Evolutionary conservation across 2,329 filamentous ascomycete species (phyloP), one percentile per base, ranked within the genome.

Genomic region (Ascochyta koolunga): DNA sequence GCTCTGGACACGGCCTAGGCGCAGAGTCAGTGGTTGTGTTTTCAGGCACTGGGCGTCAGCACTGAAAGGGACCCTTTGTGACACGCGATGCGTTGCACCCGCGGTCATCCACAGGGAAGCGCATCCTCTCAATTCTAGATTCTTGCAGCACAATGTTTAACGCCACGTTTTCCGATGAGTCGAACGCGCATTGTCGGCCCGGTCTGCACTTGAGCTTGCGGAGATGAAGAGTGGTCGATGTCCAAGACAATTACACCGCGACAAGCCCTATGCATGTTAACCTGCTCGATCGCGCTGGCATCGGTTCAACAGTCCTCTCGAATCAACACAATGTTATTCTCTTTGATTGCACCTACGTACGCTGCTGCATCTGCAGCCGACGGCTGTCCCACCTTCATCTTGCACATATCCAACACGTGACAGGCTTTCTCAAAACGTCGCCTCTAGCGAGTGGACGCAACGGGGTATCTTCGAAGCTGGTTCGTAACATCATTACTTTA

Each of bases 401-500:
- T 48, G 47, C 41, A 43, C 37, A 41, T 33, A 16, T 24, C n/a
- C 11, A 21, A 43, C 50, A 50, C 37, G 35, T 55, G 49, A 54
- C 31, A 21, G 33, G 40, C 42, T 43, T 48, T 33, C 41, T 27
- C 18, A 32, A 15, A 5, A 36, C 32, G 19, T 19, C 36, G 11
- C 32, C 21, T 45, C 27, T 53, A 61, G 59, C 62, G 62, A 66
- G 61, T 38, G 64, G 62, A 60, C 49, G 56, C 56, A 50, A 61
- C 56, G 48, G 65, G 65, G 58, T 64, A 68, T 66, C 58, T 61
- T 67, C 56, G 57, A 63, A 61, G 58, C 62, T 56, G 41, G 57
- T 56, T 65, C 61, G 56, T 67, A 39, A 62, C 52, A 54, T 64
- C 62, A 54, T 59, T 54, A 62, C 57, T 53, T 45, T 46, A 36